Evolutionary conservation across 2,329 filamentous ascomycete species (phyloP), one percentile per base, ranked within the genome.

Genomic region (Byssochlamys sp.): DNA sequence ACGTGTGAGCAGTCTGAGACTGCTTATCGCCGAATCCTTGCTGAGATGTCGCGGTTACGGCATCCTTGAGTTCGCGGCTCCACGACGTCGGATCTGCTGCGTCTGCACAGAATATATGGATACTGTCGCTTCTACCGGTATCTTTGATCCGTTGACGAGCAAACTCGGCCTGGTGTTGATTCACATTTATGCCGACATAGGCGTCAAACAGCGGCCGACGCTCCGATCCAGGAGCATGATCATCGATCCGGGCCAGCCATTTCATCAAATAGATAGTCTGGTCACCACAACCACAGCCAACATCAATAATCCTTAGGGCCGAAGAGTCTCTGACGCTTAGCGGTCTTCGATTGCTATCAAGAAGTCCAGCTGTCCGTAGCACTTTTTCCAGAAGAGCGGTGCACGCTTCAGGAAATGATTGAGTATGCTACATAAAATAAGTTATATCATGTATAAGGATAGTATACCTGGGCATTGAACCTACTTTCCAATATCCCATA

Each of bases 241-340:
- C 29, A 31, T 63, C 57, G 27, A 57, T 54, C 3, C 62, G 48
- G 19, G 61, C 54, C 3, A 69, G 59, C 26, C 70, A 63, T 10
- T 65, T 66, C 1, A 70, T 73, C 26, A 83, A 62, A 57, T 79
- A 75, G 24, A 79, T 65, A 0, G 77, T 80, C 65, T 84, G 82
- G 61, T 84, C 81, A 31, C 82, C 82, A 60, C 82, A 85, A 9
- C 82, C 82, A 59, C 83, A 80, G 2, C 82, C 82, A 1, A 84
- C 70, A 59, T 84, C 82, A 0, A 84, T 68, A 9, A 70, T 53
- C 2, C 55, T 58, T 2, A 56, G 35, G 26, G 4, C 31, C 4
- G 56, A 57, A 58, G 26, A 49, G 56, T 57, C 55, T 60, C 31
- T 25, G 58, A 28, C 4, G 59, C 33, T 4, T 60, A 55, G 7